phyloP scores from a whole-genome alignment of 2,329 filamentous ascomycete genomes.

The Colletotrichum gloeosporioides region DNA sequence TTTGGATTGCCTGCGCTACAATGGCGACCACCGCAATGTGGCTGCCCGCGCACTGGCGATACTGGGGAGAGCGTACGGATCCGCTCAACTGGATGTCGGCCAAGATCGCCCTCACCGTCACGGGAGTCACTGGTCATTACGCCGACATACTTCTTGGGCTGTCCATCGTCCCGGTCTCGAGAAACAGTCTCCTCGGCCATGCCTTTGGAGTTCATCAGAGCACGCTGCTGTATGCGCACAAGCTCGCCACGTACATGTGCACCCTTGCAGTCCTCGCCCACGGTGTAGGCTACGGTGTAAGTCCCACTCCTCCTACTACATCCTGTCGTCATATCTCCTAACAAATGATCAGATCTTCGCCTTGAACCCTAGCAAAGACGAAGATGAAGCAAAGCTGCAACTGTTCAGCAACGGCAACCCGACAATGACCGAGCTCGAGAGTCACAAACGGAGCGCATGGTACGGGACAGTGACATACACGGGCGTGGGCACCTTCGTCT shows the following conservation, averaged over 20 bases:
- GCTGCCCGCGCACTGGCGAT: neutral
- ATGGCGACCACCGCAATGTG: slow-evolving; percentile 9
- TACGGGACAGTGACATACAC: slow-evolving; percentile 6
- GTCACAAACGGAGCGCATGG: neutral
- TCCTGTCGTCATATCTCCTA: neutral
- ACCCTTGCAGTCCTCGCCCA: slow-evolving; percentile 2
- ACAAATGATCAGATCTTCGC: neutral
- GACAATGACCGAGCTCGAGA: slow-evolving; percentile 9
- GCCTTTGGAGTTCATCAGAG: slow-evolving; percentile 20
- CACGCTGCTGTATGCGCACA: slow-evolving; percentile 21
- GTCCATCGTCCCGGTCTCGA: slow-evolving; percentile 15
- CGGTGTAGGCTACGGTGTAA: slow-evolving; percentile 15
- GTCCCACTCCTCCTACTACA: neutral
- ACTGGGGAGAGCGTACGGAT: slow-evolving; percentile 8
- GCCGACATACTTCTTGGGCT: slow-evolving; percentile 21
- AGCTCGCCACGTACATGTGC: neutral
- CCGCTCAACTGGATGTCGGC: slow-evolving; percentile 14
- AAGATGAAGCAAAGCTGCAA: neutral
- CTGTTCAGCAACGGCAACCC: slow-evolving; percentile 21
- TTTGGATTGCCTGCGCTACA: slow-evolving; percentile 12
- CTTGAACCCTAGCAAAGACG: neutral
- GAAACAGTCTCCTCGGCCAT: slow-evolving; percentile 19
- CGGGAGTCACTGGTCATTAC: slow-evolving; percentile 20
- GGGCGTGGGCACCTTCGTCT: neutral
- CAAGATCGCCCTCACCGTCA: slow-evolving; percentile 10